Base-by-base conservation (phyloP, 257 asterid species). In the Euphrasia confusa region DNA sequence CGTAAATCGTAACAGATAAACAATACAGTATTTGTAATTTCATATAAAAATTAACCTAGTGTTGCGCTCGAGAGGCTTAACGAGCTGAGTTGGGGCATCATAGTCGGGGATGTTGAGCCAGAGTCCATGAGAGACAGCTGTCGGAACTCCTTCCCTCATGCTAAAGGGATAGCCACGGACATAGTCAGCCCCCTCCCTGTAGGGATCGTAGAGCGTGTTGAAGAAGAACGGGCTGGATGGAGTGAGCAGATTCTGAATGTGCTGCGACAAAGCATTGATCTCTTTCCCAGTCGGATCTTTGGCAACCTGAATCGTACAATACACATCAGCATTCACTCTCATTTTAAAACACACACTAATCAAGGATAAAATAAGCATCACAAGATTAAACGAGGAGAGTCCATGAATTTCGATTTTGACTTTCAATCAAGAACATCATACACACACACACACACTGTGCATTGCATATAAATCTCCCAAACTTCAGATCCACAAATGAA, bases 251-350 rank as follows among this genome's bases (percentile, higher is more conserved):
- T 72, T 72, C 68, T 72, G 56, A 2, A 72, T 72, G 56, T 72
- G 76, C 63, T 72, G 76, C 45, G 45, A 60, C 5, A 72, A 63
- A 54, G 76, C 76, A 61, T 72, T 72, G 32, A 65, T 60, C 28
- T 53, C 84, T 71, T 79, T 56, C 4, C 79, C 80, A 10, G 77
- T 18, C 54, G 79, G 84, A 72, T 75, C 75, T 60, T 75, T 79
- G 21, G 84, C 84, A 5, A 79, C 80, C 84, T 79, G 70, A 58
- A 61, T 47, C 15, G 24, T 6, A 49, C 14, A 26, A 52, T 47
- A 27, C 14, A 62, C 53, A 37, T 42, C 59, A 18, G 3, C 17
- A 48, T 48, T 48, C 54, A 48, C 54, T 48, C 54, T 48, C 21
- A 48, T 48, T 48, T 3, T 47, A 13, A 48, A 48, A 48, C n/a